These are phyloP conservation scores for Crassisporium funariophilum DNA, from an alignment of 768 basidiomycete species.

Conservation along the genomic window DNA sequence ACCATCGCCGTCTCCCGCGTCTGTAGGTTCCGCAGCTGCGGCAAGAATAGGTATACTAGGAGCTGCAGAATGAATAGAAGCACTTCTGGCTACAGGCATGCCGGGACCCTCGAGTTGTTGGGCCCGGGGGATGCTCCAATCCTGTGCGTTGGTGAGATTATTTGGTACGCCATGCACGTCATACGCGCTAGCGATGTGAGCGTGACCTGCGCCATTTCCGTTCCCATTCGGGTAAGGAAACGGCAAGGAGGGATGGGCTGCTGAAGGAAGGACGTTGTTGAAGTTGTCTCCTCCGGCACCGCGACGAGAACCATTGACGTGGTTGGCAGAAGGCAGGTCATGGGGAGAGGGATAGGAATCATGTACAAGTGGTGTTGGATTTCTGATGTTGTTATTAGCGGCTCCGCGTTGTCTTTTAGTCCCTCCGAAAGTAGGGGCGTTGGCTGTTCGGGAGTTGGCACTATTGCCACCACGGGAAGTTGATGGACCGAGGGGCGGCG, in stretches of 20 bases:
- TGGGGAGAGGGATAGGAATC: constrained; percentile 32
- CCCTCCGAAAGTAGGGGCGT: constrained; percentile 21
- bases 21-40: constrained; percentile 38
- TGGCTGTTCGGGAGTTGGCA: constrained; percentile 22
- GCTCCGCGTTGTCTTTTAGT: constrained; percentile 50
- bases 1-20: constrained; percentile 52
- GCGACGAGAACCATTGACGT: constrained; percentile 35
- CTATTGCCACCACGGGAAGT: constrained; percentile 26
- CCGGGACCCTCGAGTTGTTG: constrained; percentile 76
- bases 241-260: constrained; percentile 61
- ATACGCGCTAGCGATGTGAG: constrained; percentile 41
- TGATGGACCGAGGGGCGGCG: constrained; percentile 36
- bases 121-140: constrained; percentile 52
- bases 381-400: constrained; percentile 42
- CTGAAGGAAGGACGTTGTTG: constrained; percentile 50
- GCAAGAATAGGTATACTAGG: constrained; percentile 34
- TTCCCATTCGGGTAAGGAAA: constrained; percentile 38
- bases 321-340: constrained; percentile 19
- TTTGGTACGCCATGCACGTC: constrained; percentile 39
- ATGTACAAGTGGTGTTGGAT: constrained; percentile 40
- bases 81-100: constrained; percentile 65
- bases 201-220: constrained; percentile 30
- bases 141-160: constrained; percentile 37
- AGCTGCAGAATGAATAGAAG: constrained; percentile 33
- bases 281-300: constrained; percentile 35